Evolutionary conservation across 495 filamentous ascomycete species (phyloP).

Genomic region (Annulohypoxylon bovei): DNA sequence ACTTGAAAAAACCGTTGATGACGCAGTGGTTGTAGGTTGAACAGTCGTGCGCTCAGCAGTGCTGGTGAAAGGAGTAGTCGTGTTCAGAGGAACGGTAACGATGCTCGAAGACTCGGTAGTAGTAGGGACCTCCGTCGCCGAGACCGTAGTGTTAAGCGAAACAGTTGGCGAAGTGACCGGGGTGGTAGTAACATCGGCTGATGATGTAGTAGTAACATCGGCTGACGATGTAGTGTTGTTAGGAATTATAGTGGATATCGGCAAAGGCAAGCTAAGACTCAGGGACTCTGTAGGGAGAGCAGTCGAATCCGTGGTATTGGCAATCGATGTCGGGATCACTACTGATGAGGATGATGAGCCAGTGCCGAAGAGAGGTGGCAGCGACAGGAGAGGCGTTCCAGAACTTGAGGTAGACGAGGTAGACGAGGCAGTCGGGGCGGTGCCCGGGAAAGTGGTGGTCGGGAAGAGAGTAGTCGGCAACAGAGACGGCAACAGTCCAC

Average conservation of each 20-base stretch:
- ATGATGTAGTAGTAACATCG: slow-evolving; percentile 26
- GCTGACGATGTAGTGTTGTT: slow-evolving; percentile 26
- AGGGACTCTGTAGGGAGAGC: background rate
- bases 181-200: slow-evolving; percentile 29
- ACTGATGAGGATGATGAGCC: slow-evolving; percentile 24
- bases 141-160: slow-evolving; percentile 29
- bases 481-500: slow-evolving; percentile 21
- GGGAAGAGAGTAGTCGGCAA: slow-evolving; percentile 24
- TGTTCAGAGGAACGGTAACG: slow-evolving; percentile 35
- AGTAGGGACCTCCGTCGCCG: slow-evolving; percentile 27
- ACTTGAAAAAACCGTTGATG: slow-evolving; percentile 17
- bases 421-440: slow-evolving; percentile 28
- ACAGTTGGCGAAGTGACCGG: slow-evolving; percentile 28
- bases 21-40: slow-evolving; percentile 10
- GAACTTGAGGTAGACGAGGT: slow-evolving; percentile 17
- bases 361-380: slow-evolving; percentile 29
- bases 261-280: slow-evolving; percentile 17
- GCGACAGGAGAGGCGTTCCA: slow-evolving; percentile 3
- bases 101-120: slow-evolving; percentile 24
- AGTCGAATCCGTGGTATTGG: slow-evolving; percentile 35
- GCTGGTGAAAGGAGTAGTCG: slow-evolving; percentile 34
- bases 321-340: slow-evolving; percentile 16
- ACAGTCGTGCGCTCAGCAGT: slow-evolving; percentile 13
- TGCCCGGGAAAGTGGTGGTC: slow-evolving; percentile 36
- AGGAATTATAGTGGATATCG: background rate